Conservation (phyloP, 805 yeast genomes). For the Yarrowia keelungensis region DNA sequence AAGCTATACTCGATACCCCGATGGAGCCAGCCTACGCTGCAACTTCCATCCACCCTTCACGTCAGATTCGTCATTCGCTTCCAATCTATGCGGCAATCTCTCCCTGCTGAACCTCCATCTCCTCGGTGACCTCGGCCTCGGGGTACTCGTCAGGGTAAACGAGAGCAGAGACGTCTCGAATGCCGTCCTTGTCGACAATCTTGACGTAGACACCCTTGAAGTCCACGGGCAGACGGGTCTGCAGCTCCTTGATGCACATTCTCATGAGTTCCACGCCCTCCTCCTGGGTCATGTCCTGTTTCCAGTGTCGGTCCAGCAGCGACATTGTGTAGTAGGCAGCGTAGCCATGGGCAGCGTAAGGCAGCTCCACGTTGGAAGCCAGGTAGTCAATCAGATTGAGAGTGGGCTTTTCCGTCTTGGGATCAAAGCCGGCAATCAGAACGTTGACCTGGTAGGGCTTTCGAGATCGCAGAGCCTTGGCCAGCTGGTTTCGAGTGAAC, state of each 20-base stretch:
- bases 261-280: constrained; percentile 80
- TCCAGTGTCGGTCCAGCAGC: constrained; percentile 87
- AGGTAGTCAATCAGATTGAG: constrained; percentile 91
- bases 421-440: constrained; percentile 84
- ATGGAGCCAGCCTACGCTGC: no score
- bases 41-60: no score
- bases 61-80: background rate
- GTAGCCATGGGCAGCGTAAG: constrained; percentile 98
- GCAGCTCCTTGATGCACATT: constrained; percentile 77
- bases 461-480: constrained; percentile 86
- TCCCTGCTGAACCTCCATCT: constrained; percentile 32
- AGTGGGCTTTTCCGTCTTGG: constrained; percentile 62
- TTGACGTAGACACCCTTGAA: constrained; percentile 84
- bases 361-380: constrained; percentile 88
- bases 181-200: constrained; percentile 68
- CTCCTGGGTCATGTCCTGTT: constrained; percentile 71
- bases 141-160: constrained; percentile 36
- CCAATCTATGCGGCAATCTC: constrained; percentile 16
- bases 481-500: constrained; percentile 86
- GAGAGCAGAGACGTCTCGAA: constrained; percentile 44
- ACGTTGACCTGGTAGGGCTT: constrained; percentile 95
- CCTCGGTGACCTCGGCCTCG: constrained; percentile 4
- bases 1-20: background rate
- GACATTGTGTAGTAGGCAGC: constrained; percentile 96
- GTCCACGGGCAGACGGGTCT: constrained; percentile 88